These are phyloP conservation scores for Xylariaceae sp. DNA, from an alignment of 2,329 filamentous ascomycete genomes.

Conservation along the genomic window DNA sequence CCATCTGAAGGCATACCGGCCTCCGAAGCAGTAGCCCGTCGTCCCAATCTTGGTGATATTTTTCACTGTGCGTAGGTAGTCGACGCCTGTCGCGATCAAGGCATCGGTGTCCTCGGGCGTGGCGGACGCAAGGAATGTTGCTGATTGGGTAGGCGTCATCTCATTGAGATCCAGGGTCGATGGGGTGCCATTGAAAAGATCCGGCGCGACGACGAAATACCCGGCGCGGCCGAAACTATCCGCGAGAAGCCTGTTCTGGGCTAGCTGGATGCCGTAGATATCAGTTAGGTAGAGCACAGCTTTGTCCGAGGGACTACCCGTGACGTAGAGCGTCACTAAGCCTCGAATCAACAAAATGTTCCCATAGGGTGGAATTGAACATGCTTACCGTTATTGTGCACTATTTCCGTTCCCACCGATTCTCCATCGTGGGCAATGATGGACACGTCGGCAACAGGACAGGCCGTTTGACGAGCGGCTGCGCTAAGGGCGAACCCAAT, in stretches of 20 bases:
- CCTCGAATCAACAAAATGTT: no score
- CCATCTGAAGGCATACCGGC: constrained; percentile 54
- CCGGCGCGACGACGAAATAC: constrained; percentile 34
- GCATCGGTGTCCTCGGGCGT: constrained; percentile 41
- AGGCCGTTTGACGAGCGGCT: constrained; percentile 12
- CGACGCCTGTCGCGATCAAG: constrained; percentile 45
- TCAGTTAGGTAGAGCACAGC: constrained; percentile 35
- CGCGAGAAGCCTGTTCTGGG: constrained; percentile 32
- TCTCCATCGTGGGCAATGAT: constrained; percentile 29
- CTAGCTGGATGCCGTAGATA: constrained; percentile 33
- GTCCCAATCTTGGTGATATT: constrained; percentile 53
- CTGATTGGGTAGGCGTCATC: constrained; percentile 23
- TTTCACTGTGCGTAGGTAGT: constrained; percentile 44
- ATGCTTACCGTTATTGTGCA: constrained; percentile 28
- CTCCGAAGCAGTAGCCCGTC: constrained; percentile 66
- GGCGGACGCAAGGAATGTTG: constrained; percentile 36
- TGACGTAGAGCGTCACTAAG: constrained; percentile 33
- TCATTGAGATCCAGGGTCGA: constrained; percentile 31
- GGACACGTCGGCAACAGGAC: constrained; percentile 19
- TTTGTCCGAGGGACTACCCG: constrained; percentile 25
- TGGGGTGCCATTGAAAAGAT: constrained; percentile 34
- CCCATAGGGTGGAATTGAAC: neutral
- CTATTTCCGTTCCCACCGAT: constrained; percentile 29
- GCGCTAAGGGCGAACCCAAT: constrained; percentile 10
- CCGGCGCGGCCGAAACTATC: constrained; percentile 38